A percentile compares a stretch with the other conserved stretches of the same genome.
phyloP scores from a whole-genome alignment of 2,329 filamentous ascomycete species.

The Zymoseptoria pseudotritici region DNA sequence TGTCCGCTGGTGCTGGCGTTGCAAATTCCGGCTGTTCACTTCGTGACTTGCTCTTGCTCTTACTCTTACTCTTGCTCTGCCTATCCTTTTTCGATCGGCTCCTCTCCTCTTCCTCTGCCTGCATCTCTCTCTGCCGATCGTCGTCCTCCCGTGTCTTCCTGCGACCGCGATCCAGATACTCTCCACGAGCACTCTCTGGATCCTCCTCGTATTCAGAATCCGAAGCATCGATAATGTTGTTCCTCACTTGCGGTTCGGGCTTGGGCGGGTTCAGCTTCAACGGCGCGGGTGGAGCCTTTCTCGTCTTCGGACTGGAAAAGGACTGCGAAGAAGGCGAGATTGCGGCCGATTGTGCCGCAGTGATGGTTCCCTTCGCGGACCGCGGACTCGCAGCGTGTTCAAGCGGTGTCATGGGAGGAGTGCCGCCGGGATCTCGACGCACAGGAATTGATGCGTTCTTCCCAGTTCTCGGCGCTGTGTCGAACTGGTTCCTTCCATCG shows the following conservation, averaged over 20 bases:
- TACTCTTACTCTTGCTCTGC: slow-evolving; percentile 52
- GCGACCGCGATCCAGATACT: slow-evolving; percentile 52
- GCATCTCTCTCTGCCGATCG: slow-evolving; percentile 65
- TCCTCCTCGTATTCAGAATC: slow-evolving; percentile 81
- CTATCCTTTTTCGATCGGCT: slow-evolving; percentile 67
- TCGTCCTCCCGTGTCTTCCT: slow-evolving; percentile 83
- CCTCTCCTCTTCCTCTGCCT: slow-evolving; percentile 56
- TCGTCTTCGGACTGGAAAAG: slow-evolving; percentile 32
- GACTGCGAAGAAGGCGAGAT: slow-evolving; percentile 12
- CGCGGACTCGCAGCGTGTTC: slow-evolving; percentile 10
- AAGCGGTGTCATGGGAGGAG: slow-evolving; percentile 20
- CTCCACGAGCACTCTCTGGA: slow-evolving; percentile 39
- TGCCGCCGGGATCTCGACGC: slow-evolving; percentile 6
- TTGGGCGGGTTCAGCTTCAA: slow-evolving; percentile 51
- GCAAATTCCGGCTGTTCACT: slow-evolving; percentile 9
- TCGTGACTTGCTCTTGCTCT: neutral
- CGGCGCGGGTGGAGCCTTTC: slow-evolving; percentile 80
- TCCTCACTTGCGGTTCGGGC: slow-evolving; percentile 11
- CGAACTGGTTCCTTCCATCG: neutral
- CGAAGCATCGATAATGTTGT: slow-evolving; percentile 50
- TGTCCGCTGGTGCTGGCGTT: slow-evolving; percentile 6
- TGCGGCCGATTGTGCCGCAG: slow-evolving; percentile 10
- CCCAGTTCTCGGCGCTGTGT: neutral
- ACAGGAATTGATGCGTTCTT: neutral
- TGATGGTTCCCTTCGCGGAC: slow-evolving; percentile 6